Evolutionary conservation across 1,284 basidiomycete species (phyloP).

Genomic region (Trametes hirsuta): DNA sequence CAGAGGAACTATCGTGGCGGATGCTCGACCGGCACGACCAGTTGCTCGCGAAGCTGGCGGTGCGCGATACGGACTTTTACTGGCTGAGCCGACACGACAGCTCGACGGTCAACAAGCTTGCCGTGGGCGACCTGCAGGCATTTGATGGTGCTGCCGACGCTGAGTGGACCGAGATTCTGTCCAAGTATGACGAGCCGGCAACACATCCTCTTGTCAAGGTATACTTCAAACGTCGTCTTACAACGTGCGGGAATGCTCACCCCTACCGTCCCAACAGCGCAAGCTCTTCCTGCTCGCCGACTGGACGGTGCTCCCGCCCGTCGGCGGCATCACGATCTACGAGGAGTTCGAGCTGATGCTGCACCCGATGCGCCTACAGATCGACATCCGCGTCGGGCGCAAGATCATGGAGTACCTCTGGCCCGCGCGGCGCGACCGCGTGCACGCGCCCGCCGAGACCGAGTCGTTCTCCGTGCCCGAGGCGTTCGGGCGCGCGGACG

Average conservation of each 20-base stretch:
- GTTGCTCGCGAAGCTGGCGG: conserved; percentile 85
- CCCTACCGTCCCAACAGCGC: conserved; percentile 42
- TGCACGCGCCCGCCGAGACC: conserved; percentile 34
- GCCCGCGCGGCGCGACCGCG: conserved; percentile 61
- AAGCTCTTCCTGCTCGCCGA: conserved; percentile 71
- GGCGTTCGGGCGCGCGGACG: conserved; percentile 12
- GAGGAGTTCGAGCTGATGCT: conserved; percentile 83
- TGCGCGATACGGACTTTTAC: conserved; percentile 79
- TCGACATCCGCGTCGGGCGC: conserved; percentile 83
- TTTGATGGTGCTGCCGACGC: conserved; percentile 89
- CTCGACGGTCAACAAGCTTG: conserved; percentile 81
- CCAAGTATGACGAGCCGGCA: conserved; percentile 70
- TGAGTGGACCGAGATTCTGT: conserved; percentile 87
- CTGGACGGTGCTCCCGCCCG: conserved; percentile 86
- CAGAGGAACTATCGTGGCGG: conserved; percentile 90
- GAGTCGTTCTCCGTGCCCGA: conserved; percentile 25
- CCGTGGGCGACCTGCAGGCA: conserved; percentile 80
- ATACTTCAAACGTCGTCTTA: conserved; percentile 20
- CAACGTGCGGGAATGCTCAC: background rate
- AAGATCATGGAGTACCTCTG: conserved; percentile 92
- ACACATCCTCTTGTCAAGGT: conserved; percentile 74
- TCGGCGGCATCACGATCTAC: conserved; percentile 93
- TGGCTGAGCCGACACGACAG: conserved; percentile 92
- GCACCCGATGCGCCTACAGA: conserved; percentile 87
- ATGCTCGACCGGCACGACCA: conserved; percentile 83